Evolutionary conservation across 148 eudicot species (phyloP).

Genomic region (Heliosperma pusillum): DNA sequence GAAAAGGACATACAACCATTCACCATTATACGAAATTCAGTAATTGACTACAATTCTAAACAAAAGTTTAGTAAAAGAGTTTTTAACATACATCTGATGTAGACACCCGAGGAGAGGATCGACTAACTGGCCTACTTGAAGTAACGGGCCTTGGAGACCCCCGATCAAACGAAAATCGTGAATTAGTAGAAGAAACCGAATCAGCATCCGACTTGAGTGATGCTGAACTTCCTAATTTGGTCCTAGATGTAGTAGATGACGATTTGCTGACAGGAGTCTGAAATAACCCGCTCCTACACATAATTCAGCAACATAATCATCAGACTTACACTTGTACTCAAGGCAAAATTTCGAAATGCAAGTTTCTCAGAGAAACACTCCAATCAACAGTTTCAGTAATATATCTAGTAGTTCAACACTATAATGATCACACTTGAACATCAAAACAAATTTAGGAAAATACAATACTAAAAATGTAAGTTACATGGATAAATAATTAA

Average conservation of each 20-base stretch:
- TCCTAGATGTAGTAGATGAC: constrained; percentile 57
- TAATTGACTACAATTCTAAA: not conserved
- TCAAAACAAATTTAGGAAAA: too few relatives aligned
- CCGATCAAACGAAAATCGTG: constrained; percentile 37
- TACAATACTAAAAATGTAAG: too few relatives aligned
- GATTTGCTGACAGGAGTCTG: constrained; percentile 55
- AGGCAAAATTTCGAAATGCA: too few relatives aligned
- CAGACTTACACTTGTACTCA: not conserved
- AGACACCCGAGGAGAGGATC: constrained; percentile 48
- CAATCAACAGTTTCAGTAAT: constrained; percentile 3
- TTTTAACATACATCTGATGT: constrained; percentile 59
- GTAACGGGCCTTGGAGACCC: constrained; percentile 48
- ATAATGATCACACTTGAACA: too few relatives aligned
- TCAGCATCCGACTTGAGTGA: constrained; percentile 59
- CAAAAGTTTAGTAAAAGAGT: not conserved
- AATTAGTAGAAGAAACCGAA: constrained; percentile 52
- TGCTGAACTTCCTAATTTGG: constrained; percentile 41
- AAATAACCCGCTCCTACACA: constrained; percentile 60
- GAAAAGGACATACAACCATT: not conserved
- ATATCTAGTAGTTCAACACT: not conserved
- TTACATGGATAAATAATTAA: too few relatives aligned
- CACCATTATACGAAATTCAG: not conserved
- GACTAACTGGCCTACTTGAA: constrained; percentile 47
- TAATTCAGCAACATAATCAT: constrained; percentile 20
- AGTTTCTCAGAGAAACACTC: not conserved